Evolutionary conservation across 441 rosid genomes (phyloP).

Genomic region (Isatis lusitanica): DNA sequence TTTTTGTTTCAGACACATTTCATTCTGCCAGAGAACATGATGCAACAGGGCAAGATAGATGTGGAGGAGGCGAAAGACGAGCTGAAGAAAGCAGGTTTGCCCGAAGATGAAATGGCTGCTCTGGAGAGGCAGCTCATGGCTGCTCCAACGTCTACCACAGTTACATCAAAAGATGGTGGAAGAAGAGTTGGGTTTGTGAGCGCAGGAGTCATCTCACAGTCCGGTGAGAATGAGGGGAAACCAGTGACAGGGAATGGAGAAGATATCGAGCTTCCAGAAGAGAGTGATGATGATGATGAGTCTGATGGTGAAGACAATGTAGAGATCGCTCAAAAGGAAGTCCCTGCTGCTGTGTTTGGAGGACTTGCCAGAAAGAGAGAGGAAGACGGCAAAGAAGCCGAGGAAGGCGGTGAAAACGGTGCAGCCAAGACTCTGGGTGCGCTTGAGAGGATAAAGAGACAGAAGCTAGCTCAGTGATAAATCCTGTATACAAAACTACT

Average conservation of each 20-base stretch:
- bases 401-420: constrained; percentile 43
- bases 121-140: constrained; percentile 75
- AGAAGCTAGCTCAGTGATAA: constrained; percentile 41
- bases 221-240: constrained; percentile 44
- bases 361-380: constrained; percentile 80
- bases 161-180: constrained; percentile 45
- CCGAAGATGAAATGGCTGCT: constrained; percentile 93
- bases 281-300: constrained; percentile 85
- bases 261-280: constrained; percentile 86
- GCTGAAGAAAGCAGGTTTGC: constrained; percentile 72
- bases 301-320: constrained; percentile 54
- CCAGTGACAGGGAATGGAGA: constrained; percentile 51
- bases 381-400: constrained; percentile 37
- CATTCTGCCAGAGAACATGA: constrained; percentile 75
- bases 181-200: constrained; percentile 84
- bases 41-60: constrained; percentile 78
- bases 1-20: constrained; percentile 61
- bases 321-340: constrained; percentile 80
- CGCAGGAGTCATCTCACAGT: constrained; percentile 73
- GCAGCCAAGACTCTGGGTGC: constrained; percentile 63
- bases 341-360: constrained; percentile 84
- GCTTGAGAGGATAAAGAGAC: constrained; percentile 80
- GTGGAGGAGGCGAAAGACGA: constrained; percentile 88
- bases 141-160: constrained; percentile 43
- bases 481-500: neutral